Percentiles rank a stretch among this genome's conserved stretches.
Evolutionary conservation across 1,139 yeast species (phyloP).

Genomic region (Arxiozyma slooffiae): DNA sequence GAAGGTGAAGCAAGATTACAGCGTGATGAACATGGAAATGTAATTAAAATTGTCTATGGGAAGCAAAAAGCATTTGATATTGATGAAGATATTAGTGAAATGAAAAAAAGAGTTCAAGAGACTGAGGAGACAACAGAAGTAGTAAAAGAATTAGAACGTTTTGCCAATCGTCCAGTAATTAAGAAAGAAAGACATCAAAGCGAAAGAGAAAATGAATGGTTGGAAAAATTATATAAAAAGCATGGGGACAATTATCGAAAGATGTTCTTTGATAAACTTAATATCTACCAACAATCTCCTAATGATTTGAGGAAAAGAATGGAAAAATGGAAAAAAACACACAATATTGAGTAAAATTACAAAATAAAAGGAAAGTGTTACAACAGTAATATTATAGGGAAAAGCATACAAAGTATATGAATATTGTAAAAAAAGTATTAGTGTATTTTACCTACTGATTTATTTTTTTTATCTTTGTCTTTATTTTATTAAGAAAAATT

Average conservation of each 20-base stretch:
- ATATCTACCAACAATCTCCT: constrained; percentile 73
- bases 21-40: constrained; percentile 65
- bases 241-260: constrained; percentile 82
- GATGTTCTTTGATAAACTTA: constrained; percentile 90
- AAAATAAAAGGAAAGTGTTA: not conserved
- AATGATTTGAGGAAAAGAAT: constrained; percentile 71
- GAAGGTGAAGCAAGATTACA: constrained; percentile 78
- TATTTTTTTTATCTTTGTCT: no score
- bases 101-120: constrained; percentile 26
- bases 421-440: no score
- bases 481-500: no score
- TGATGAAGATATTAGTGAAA: constrained; percentile 24
- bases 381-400: not conserved
- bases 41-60: constrained; percentile 62
- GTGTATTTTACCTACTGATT: not conserved
- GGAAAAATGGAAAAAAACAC: constrained; percentile 51
- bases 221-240: constrained; percentile 52
- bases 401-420: not conserved
- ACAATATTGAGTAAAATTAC: constrained; percentile 23
- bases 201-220: constrained; percentile 69
- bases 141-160: constrained; percentile 58
- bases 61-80: constrained; percentile 33
- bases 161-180: constrained; percentile 45
- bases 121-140: constrained; percentile 39
- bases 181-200: constrained; percentile 53